Percentiles rank a stretch among this genome's conserved stretches.
These are phyloP conservation scores for Phaseolus coccineus DNA, from an alignment of 331 rosid species.

Conservation along the genomic window DNA sequence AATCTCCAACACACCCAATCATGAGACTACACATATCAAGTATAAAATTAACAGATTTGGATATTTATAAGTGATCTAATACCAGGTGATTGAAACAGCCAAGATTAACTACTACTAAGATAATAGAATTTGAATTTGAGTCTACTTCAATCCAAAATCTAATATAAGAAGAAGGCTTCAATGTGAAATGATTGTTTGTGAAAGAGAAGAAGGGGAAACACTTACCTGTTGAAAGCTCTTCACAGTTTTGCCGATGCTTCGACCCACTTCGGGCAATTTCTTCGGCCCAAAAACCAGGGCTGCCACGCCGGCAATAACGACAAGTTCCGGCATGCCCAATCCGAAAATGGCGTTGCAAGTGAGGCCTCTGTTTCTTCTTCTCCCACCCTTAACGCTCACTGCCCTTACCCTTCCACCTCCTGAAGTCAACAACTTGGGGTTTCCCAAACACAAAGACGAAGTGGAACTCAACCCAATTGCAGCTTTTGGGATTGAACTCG, in stretches of 20 bases:
- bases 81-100: no score
- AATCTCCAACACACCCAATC: no score
- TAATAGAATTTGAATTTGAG: no score
- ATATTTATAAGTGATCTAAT: no score
- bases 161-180: no score
- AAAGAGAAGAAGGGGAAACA: no score
- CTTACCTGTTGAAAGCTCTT: conserved; percentile 97
- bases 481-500: conserved; percentile 43
- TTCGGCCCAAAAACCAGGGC: conserved; percentile 95
- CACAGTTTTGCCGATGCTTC: conserved; percentile 91
- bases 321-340: conserved; percentile 92
- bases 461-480: conserved; percentile 42
- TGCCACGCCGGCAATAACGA: conserved; percentile 93
- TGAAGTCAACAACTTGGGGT: neutral
- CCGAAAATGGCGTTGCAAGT: conserved; percentile 91
- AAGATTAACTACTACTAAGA: no score
- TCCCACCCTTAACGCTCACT: neutral
- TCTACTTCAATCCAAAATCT: no score
- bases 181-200: no score
- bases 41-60: no score
- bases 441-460: conserved; percentile 26
- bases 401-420: neutral
- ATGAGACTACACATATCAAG: no score
- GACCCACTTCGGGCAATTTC: conserved; percentile 94
- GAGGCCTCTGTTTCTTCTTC: conserved; percentile 53